A percentile compares a stretch with the other conserved stretches of the same genome.
phyloP scores from a whole-genome alignment of 2,329 filamentous ascomycete genomes.

The Colletotrichum salicis region DNA sequence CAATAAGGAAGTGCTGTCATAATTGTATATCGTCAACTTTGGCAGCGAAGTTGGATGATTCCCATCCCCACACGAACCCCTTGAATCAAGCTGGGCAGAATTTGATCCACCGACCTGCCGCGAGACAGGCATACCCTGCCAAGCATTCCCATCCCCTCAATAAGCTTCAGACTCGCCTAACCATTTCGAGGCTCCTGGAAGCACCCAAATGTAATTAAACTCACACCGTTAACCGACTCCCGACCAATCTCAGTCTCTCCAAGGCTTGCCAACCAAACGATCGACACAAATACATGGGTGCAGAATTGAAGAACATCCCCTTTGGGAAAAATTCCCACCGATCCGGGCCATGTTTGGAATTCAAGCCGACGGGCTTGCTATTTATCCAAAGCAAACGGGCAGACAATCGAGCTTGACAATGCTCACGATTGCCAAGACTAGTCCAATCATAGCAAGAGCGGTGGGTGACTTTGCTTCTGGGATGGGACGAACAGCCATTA shows the following conservation, averaged over 20 bases:
- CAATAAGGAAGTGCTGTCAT: too few relatives aligned
- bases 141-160: conserved; percentile 16
- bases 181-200: neutral
- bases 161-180: conserved; percentile 20
- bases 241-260: conserved; percentile 2
- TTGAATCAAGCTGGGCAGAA: neutral
- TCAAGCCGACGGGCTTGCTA: neutral
- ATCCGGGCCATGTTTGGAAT: conserved; percentile 14
- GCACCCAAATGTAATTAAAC: conserved; percentile 19
- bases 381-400: neutral
- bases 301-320: neutral
- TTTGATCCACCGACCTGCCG: conserved; percentile 13
- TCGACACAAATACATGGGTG: neutral
- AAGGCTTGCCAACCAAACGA: neutral
- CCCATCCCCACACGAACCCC: neutral
- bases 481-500: neutral
- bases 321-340: conserved; percentile 8
- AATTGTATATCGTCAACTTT: too few relatives aligned
- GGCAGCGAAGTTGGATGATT: neutral
- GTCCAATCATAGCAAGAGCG: neutral
- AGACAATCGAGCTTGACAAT: neutral
- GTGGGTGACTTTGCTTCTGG: neutral
- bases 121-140: conserved; percentile 11
- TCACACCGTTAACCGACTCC: conserved; percentile 11
- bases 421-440: conserved; percentile 4